phyloP scores from a whole-genome alignment of 805 yeast genomes.

The Wickerhamiella alocasiicola region DNA sequence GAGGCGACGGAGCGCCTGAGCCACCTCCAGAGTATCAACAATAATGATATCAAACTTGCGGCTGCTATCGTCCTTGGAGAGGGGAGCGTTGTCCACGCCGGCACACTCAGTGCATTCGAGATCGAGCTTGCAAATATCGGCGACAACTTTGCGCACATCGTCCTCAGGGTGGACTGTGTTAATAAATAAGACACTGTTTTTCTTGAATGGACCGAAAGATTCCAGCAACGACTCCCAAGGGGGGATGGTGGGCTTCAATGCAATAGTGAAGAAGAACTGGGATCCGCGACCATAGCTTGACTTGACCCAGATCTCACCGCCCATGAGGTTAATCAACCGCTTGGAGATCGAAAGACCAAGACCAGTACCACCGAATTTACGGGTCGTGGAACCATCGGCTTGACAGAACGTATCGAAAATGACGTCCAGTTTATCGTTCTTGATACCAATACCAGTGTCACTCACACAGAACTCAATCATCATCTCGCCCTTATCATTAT shows the following conservation, averaged over 20 bases:
- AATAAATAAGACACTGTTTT: conserved; percentile 58
- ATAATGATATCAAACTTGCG: conserved; percentile 64
- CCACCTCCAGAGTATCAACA: conserved; percentile 68
- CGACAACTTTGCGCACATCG: conserved; percentile 40
- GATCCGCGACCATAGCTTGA: conserved; percentile 73
- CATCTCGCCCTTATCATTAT: conserved; percentile 32
- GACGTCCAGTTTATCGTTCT: conserved; percentile 68
- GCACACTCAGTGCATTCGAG: conserved; percentile 38
- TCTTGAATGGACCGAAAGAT: conserved; percentile 55
- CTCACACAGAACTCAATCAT: conserved; percentile 74
- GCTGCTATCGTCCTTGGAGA: conserved; percentile 28
- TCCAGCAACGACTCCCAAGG: conserved; percentile 54
- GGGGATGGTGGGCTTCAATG: conserved; percentile 59
- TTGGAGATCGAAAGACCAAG: conserved; percentile 79
- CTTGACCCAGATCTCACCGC: conserved; percentile 87
- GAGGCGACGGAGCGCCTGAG: conserved; percentile 51
- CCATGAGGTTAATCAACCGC: conserved; percentile 79
- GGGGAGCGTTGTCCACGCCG: conserved; percentile 41
- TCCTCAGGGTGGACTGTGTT: conserved; percentile 46
- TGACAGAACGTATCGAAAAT: conserved; percentile 86
- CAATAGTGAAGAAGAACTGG: conserved; percentile 67
- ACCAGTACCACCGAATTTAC: conserved; percentile 91
- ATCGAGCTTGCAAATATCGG: conserved; percentile 41
- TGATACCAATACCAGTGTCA: conserved; percentile 86
- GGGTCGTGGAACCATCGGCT: conserved; percentile 87